Base-by-base conservation (phyloP, 139 green algal genomes). In the Tetradesmus obliquus region DNA sequence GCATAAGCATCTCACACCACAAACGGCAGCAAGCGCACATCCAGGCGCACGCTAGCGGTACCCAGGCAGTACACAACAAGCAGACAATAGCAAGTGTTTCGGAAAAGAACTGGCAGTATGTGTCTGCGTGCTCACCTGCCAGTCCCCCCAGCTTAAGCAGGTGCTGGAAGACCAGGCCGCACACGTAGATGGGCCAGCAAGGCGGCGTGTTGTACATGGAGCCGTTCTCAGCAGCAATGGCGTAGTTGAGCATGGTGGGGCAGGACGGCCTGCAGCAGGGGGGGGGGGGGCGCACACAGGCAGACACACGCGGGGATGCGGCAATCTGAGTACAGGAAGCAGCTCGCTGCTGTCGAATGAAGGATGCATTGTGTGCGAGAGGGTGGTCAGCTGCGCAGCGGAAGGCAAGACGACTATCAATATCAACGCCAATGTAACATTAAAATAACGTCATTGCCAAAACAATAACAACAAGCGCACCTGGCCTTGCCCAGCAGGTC, bases 131-230 rank as follows among this genome's bases (percentile, higher is more conserved):
- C 88, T 17, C 58, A 89, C 84, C 90, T 10, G n/a, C 22, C 58
- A 90, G 54, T 53, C 90, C 90, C 55, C 94, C 95, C 85, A 95
- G 24, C 87, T 95, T 94, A 0, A 99, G 83, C 81, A 99, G 96
- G 81, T 99, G 95, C n/a, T 97, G 93, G 93, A 99, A 99, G 3
- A 99, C 97, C 0, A 99, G 95, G 82, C 98, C 98, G 92, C 97
- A 99, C 6, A 99, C 96, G 95, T 99, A 99, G 92, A 99, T 99
- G 88, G 96, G 88, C 96, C 95, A 99, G 96, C 98, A 99, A 60
- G 98, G 98, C 2, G 98, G 98, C 1, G 98, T 99, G 96, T 99
- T 99, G 95, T 99, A 99, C 95, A 99, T 96, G 32, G 95, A 98
- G 74, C 97, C 96, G 93, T 99, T 98, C 22, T 98, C 97, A 7